phyloP scores from a whole-genome alignment of 768 basidiomycete species.

The Leccinum disarticulatum region DNA sequence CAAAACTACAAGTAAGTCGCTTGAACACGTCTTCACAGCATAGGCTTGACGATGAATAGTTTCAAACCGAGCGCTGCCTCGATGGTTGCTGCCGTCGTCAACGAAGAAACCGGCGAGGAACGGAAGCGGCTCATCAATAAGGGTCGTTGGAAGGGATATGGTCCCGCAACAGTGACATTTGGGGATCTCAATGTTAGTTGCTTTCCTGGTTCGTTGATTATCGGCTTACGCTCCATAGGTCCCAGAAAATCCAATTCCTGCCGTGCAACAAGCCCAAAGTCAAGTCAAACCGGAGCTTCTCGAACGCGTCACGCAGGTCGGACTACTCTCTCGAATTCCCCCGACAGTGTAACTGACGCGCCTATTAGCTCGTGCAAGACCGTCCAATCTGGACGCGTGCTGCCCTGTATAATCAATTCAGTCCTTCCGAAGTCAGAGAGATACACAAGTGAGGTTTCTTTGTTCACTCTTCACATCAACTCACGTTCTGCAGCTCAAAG shows the following conservation, averaged over 20 bases:
- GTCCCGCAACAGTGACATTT: conserved; percentile 70
- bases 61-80: conserved; percentile 80
- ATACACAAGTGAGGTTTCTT: conserved; percentile 63
- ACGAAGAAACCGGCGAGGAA: conserved; percentile 79
- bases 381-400: conserved; percentile 90
- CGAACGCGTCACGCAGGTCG: conserved; percentile 53
- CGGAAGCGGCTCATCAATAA: conserved; percentile 81
- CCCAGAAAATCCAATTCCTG: conserved; percentile 62
- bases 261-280: conserved; percentile 58
- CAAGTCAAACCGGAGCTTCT: conserved; percentile 56
- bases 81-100: conserved; percentile 60
- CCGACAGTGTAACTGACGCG: conserved; percentile 10
- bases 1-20: conserved; percentile 72
- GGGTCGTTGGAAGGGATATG: conserved; percentile 84
- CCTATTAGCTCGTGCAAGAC: conserved; percentile 60
- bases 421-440: conserved; percentile 62
- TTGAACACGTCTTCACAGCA: neutral
- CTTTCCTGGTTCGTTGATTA: neutral
- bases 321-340: neutral
- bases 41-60: conserved; percentile 35
- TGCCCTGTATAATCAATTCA: conserved; percentile 82
- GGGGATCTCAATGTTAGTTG: conserved; percentile 47
- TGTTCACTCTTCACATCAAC: neutral
- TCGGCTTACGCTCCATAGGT: conserved; percentile 39
- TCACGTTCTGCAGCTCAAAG: conserved; percentile 60